Evolutionary conservation across 345 rosid genomes (phyloP), one percentile per base, ranked within the genome.

Genomic region (Gossypium arboreum): DNA sequence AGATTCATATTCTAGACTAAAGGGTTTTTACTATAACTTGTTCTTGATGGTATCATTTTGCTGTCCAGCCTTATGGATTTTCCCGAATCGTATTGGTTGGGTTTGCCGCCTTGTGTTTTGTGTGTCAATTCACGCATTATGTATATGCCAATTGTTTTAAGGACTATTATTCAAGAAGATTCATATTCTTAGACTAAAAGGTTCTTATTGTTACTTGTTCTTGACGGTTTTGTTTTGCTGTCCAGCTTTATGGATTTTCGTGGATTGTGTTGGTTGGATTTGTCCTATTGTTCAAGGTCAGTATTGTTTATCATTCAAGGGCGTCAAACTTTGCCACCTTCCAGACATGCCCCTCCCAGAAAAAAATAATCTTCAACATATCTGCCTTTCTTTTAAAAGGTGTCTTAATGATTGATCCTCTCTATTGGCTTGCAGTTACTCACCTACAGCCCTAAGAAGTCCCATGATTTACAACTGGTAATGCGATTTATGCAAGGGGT

Each of bases 221-320:
- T 51, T 83, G 76, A 81, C 39, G 44, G 43, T 57, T 47, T 12
- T 25, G 50, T 86, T 60, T 80, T 27, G 44, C 44, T 78, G 55
- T 65, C 48, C 81, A 95, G 99, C 27, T 95, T 50, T 95, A 91
- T 51, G 99, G 99, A 77, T 91, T 87, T 85, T 95, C 99, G 57
- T 95, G 99, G 99, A 73, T 85, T 22, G 87, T 89, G 73, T 82
- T 95, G 88, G 88, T 80, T 77, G 88, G 62, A 72, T 63, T 91
- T 67, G 91, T 85, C 73, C 70, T 93, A 83, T 76, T 93, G 69
- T 95, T 88, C 81, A 89, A 93, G 98, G 99, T 93, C 18, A 62
- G 88, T 68, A 52, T 64, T 55, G 12, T 9, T 50, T 65, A 11
- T 56, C 25, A 41, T 78, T 50, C 25, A 18, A 68, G 24, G 59